Base-by-base conservation (phyloP, 495 filamentous ascomycete species). In the Daldinia concentrica region DNA sequence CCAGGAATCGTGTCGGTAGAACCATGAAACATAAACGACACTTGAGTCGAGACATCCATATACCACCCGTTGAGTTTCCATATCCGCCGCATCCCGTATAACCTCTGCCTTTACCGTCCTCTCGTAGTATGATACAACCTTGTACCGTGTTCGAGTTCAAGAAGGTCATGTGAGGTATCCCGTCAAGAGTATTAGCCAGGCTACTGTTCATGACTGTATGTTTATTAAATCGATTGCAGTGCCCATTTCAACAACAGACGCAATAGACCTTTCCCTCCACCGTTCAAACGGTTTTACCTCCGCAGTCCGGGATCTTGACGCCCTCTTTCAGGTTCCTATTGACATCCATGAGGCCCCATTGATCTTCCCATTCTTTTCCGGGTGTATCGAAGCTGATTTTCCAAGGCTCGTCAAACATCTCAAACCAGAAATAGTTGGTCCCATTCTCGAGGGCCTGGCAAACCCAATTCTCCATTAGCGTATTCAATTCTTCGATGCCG, bases 361-460 rank as follows among this genome's bases (percentile, higher is more conserved):
- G 91, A 74, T 96, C 93, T 80, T 99, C 95, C 94, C 94, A 98
- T 62, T 92, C 84, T 80, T 94, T 84, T 12, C 86, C 88, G 1
- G 81, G 76, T 3, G 79, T 83, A 76, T 99, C 90, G 79, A 87
- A 96, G 26, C 72, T 66, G 26, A 91, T 80, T 81, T 98, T 98
- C 95, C 95, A 99, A 3, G 94, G 93, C 81, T 97, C 94, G 74
- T 97, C 94, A 75, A 97, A 98, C 15, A 93, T 93, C 79, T 93
- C 91, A 75, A 97, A 97, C 95, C 94, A 98, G 77, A 97, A 98
- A 77, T 97, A 99, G 43, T 94, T 88, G 0, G 93, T 98, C 64
- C 89, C 90, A 68, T 95, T 94, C 36, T 81, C 80, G 75, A 97
- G 77, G 32, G 90, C 87, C 76, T 88, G 85, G 79, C 95, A 99